Evolutionary conservation across 2,329 filamentous ascomycete genomes (phyloP), one percentile per base, ranked within the genome.

Genomic region (Hypoxylon sp.): DNA sequence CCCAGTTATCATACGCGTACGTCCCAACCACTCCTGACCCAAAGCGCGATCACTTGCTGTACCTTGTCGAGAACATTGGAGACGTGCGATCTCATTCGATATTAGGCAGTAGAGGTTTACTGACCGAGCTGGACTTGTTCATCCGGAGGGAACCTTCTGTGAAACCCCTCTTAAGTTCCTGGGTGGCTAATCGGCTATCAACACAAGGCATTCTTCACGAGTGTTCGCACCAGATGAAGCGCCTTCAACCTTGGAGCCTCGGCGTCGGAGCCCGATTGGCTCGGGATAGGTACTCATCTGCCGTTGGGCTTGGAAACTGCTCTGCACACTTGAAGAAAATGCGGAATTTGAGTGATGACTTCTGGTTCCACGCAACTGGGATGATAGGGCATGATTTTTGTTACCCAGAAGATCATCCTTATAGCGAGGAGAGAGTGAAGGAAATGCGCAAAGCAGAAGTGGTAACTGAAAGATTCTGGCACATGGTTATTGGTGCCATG

Each of bases 91-190:
- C 21, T 2, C 21, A 26, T 7, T 43, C 26, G 5, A 5, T 21
- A 1, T 13, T 55, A 7, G 32, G 51, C 15, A 3, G 3, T 6
- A 35, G 9, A 29, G 34, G 15, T 15, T 5, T 38, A 8, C 1
- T 45, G 2, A 23, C n/a, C 20, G 55, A 58, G 20, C 1, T 58
- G 8, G 55, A 55, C 9, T 20, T 45, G 4, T 21, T 48, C 8
- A 9, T 23, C n/a, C 31, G 15, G 7, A 15, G 20, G 8, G 15
- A 49, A 4, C 43, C 51, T 16, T 16, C 12, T 4, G 31, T 32
- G 2, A 55, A 42, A 11, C n/a, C 12, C 3, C 30, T 49, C 13
- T 19, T 58, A 7, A 48, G 9, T 30, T 6, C 19, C 12, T 42
- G 16, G 20, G 5, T 55, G 6, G 27, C 36, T n/a, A 9, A 32